Base-by-base conservation (phyloP, 495 filamentous ascomycete genomes). In the Hyaloscypha bicolor region DNA sequence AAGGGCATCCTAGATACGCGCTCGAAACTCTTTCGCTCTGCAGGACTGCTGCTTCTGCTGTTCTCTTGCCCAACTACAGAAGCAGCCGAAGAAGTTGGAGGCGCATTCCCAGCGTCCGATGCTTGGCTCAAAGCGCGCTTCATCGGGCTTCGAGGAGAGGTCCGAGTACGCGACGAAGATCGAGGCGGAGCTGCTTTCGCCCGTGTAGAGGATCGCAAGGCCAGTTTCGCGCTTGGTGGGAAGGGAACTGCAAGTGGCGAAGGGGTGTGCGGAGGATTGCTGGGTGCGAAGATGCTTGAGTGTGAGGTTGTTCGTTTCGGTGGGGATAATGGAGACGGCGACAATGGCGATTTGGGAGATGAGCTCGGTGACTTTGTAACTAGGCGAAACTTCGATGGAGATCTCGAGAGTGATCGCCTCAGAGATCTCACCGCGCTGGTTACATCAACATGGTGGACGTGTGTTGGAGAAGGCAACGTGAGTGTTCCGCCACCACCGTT, bases 341-440 rank as follows among this genome's bases (percentile, higher is more conserved):
- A 88, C 11, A 79, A 71, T 25, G 78, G 79, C 37, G 79, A 80
- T 51, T 76, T 75, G 1, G 80, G 76, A 8, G 79, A 78, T 32
- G 72, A 70, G 58, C 71, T 74, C 48, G 82, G 79, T 33, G 81
- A 82, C 62, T 85, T 84, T 32, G 85, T 81, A 53, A 87, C 79
- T 31, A 94, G 76, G 42, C 84, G 85, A 71, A 93, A 92, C 74
- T 93, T 96, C 9, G 93, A 96, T 11, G 93, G 93, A 11, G 93
- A 96, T 55, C 92, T 84, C 32, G 92, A 96, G 56, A 97, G 81
- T 25, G 93, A 96, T 69, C 93, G 90, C 52, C 93, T 85, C 52
- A 97, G 78, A 69, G 93, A 88, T 69, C 89, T 83, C 60, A 96
- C 89, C 19, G 91, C 86, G 29, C 91, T 86, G 70, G 86, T 88